phyloP scores from a whole-genome alignment of 768 basidiomycete species.

The Phylloporus scabripes region DNA sequence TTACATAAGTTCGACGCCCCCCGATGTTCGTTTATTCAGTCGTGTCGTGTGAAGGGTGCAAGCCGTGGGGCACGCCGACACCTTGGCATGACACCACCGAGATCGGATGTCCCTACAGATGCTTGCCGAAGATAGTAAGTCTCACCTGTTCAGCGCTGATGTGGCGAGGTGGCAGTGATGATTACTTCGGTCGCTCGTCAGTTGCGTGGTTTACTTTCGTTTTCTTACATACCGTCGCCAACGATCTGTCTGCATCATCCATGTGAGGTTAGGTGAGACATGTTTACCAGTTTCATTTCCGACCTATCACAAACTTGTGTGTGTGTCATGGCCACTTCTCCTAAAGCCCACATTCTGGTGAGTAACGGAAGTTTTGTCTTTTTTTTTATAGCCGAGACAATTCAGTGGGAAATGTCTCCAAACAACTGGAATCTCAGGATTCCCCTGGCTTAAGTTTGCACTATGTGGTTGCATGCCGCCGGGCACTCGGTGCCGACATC shows the following conservation, averaged over 20 bases:
- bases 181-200: neutral
- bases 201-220: neutral
- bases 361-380: neutral
- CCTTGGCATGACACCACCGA: no score
- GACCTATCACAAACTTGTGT: neutral
- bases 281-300: conserved; percentile 3
- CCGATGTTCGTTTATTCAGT: neutral
- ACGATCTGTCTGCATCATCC: no score
- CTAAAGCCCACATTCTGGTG: conserved; percentile 2
- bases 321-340: neutral
- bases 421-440: neutral
- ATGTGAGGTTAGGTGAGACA: conserved; percentile 15
- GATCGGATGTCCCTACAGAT: neutral
- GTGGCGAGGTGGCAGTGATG: neutral
- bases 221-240: neutral
- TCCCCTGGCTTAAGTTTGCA: neutral
- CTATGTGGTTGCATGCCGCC: neutral
- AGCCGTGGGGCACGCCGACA: no score
- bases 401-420: neutral
- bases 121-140: conserved; percentile 4
- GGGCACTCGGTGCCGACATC: neutral
- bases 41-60: no score
- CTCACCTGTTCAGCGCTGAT: conserved; percentile 13
- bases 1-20: conserved; percentile 1
- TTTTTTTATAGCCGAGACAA: neutral